Evolutionary conservation across 148 eudicot genomes (phyloP).

Genomic region (Vaccinium macrocarpon): DNA sequence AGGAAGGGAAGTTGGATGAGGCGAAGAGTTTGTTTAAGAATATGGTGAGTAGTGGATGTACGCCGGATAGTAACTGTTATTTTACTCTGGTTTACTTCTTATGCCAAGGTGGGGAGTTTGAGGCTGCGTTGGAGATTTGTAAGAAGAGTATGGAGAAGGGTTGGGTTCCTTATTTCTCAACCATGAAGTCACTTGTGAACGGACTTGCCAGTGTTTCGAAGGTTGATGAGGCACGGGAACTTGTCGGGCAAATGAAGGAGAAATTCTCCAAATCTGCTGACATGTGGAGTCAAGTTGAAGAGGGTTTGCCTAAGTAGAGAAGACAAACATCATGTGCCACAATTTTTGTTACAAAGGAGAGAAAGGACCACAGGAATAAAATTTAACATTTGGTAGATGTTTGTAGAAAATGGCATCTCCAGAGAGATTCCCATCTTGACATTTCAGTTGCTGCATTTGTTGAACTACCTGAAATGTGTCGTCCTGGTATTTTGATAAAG

Average conservation of each 20-base stretch:
- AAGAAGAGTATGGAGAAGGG: constrained; percentile 61
- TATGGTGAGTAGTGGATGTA: constrained; percentile 45
- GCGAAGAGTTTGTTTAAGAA: constrained; percentile 56
- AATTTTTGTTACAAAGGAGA: not conserved
- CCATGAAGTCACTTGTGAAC: constrained; percentile 72
- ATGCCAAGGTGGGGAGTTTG: constrained; percentile 66
- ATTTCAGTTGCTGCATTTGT: constrained; percentile 5
- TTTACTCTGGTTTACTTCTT: constrained; percentile 63
- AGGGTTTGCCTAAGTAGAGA: constrained; percentile 43
- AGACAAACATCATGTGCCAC: constrained; percentile 5
- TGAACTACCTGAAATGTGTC: not conserved
- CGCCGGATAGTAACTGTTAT: constrained; percentile 54
- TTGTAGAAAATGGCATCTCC: constrained; percentile 1
- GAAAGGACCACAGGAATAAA: not conserved
- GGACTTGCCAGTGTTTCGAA: constrained; percentile 65
- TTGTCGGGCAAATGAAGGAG: constrained; percentile 59
- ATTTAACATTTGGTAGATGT: not conserved
- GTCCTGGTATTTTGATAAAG: not conserved
- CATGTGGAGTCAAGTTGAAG: constrained; percentile 72
- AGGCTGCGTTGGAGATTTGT: constrained; percentile 47
- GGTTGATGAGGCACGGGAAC: constrained; percentile 69
- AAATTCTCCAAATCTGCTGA: constrained; percentile 54
- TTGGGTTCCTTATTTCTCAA: constrained; percentile 69
- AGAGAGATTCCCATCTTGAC: not conserved
- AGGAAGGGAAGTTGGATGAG: constrained; percentile 70